phyloP scores from a whole-genome alignment of 2,329 filamentous ascomycete genomes.

The Botrytis sinoallii region DNA sequence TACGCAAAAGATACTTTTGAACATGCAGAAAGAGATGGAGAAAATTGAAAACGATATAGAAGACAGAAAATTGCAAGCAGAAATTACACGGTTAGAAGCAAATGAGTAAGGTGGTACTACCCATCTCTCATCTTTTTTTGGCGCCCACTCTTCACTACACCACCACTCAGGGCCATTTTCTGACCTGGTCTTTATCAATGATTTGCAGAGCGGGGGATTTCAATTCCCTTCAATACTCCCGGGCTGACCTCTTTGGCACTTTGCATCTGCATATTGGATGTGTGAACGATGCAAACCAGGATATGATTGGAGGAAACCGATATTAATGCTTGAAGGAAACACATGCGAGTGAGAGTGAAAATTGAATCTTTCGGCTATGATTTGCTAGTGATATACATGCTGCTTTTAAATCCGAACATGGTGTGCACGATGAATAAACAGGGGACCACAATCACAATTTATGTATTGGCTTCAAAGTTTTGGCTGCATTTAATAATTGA shows the following conservation, averaged over 20 bases:
- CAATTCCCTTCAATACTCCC: constrained; percentile 1
- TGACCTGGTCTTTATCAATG: not conserved
- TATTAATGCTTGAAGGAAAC: constrained; percentile 3
- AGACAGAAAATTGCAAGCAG: not conserved
- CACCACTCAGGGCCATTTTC: constrained; percentile 10
- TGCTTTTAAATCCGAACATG: not conserved
- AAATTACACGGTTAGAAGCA: not conserved
- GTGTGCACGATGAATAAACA: not conserved
- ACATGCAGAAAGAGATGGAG: not conserved
- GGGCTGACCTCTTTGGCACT: not conserved
- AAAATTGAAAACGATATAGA: not conserved
- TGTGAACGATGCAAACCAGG: not conserved
- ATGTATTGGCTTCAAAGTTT: not conserved
- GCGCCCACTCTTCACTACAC: constrained; percentile 2
- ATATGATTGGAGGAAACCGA: constrained; percentile 6
- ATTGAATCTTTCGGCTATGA: constrained; percentile 5
- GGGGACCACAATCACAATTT: not conserved
- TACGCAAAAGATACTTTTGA: not conserved
- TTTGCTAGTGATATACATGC: constrained; percentile 6
- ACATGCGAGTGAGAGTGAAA: constrained; percentile 8
- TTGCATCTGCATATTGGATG: constrained; percentile 3
- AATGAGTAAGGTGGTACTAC: constrained; percentile 5
- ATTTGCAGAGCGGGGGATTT: constrained; percentile 19
- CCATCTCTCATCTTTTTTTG: constrained; percentile 12
- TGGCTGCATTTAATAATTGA: not conserved